Evolutionary conservation across 2,329 filamentous ascomycete genomes (phyloP), one percentile per base, ranked within the genome.

Genomic region (Phialophora verrucosa): DNA sequence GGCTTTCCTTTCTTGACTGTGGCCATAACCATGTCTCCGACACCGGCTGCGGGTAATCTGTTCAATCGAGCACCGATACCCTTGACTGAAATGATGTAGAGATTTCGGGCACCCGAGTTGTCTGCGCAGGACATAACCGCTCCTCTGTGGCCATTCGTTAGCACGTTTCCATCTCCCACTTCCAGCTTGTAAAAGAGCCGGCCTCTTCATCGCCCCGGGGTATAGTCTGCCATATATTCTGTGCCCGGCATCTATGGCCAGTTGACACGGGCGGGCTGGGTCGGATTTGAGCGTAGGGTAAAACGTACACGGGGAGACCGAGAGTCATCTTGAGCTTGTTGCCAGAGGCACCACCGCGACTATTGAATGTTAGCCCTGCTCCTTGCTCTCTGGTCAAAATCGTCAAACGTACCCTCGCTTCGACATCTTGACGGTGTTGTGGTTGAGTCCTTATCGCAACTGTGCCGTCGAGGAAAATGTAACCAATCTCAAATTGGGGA

Each of bases 321-420:
- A 99, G 92, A 83, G 95, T 97, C 95, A 99, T 99, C 91, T 97
- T 98, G 80, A 98, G 91, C 91, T 99, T 99, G 91, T 96, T 96
- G 89, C 95, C 95, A 80, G 93, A 91, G 88, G 92, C 91, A 91
- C 91, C 91, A 88, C 92, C 86, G 79, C 87, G 84, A 82, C 86
- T 87, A 29, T 57, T 75, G 25, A 58, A 49, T 53, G 54, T 66
- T 44, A 62, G 63, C 42, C 29, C 31, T 42, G 14, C 32, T 59
- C 53, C 12, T 38, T 51, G 23, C 14, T 25, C 49, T 25, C 20
- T 23, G 20, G 17, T 8, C 27, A 3, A 32, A 32, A 5, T 25
- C 14, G 4, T 32, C 5, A 25, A 10, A 69, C 70, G 54, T 69
- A 73, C 71, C 71, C 71, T 72, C 71, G 64, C 53, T 73, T 73